Base-by-base conservation (phyloP, 257 asterid species). In the Mentha longifolia region DNA sequence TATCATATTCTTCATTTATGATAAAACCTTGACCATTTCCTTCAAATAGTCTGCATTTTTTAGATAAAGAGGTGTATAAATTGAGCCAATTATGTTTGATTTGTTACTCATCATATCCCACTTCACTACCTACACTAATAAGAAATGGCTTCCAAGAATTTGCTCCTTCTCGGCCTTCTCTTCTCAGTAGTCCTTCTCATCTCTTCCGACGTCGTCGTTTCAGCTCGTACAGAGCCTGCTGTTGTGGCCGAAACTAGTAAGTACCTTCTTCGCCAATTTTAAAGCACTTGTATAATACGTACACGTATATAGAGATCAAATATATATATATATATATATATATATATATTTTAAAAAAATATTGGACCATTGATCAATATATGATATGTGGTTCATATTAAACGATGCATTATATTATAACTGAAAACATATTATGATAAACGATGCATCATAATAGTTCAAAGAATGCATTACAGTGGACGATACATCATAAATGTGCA, bases 151-250 rank as follows among this genome's bases (percentile, higher is more conserved):
- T 56, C 77, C 62, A 79, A 65, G 64, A 60, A 49, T 35, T 43
- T 74, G 11, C 33, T 79, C 28, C 42, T 79, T 66, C 49, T 78
- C 10, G 76, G 76, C 66, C 82, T 78, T 78, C 61, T 79, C 43
- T 59, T 75, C 14, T 72, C 75, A 62, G n/a, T 75, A 43, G 50
- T 71, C 45, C 71, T 79, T 5, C 10, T 67, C 46, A 25, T 52
- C 67, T 79, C 80, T 25, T 79, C 72, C 65, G 72, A 66, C 47
- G 71, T 66, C 47, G 71, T 66, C 31, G 77, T 67, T 71, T 70
- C 72, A 35, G 73, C 79, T 49, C 61, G 65, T 61, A 25, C n/a
- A 1, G 71, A 67, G 14, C 78, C 82, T 12, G 72, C 11, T 30
- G 68, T 3, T 1, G 14, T 50, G 4, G 57, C 55, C 5, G 54